Evolutionary conservation across 805 yeast species (phyloP).

Genomic region (Candida tibetensis): DNA sequence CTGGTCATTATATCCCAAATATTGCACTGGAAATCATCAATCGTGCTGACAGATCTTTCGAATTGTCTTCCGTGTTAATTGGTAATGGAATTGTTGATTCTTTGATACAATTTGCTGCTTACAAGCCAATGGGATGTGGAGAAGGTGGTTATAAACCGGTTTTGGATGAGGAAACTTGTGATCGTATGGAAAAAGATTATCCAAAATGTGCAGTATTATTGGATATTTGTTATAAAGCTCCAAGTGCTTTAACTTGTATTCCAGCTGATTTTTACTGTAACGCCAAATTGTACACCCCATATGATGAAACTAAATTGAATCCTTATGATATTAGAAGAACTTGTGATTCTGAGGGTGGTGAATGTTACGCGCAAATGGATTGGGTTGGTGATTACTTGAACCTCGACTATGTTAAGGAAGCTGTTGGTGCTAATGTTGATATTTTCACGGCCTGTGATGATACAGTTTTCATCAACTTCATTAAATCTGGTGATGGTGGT

Average conservation of each 20-base stretch:
- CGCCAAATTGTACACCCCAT: conserved; percentile 26
- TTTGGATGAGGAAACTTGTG: conserved; percentile 30
- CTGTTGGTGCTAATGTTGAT: conserved; percentile 56
- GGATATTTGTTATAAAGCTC: conserved; percentile 30
- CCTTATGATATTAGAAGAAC: conserved; percentile 60
- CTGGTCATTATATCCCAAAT: conserved; percentile 26
- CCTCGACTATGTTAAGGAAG: conserved; percentile 49
- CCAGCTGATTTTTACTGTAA: conserved; percentile 39
- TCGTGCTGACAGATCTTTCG: conserved; percentile 23
- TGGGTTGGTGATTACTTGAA: conserved; percentile 53
- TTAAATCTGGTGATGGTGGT: conserved; percentile 63
- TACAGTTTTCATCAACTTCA: conserved; percentile 48
- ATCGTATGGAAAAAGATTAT: conserved; percentile 31
- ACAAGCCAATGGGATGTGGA: conserved; percentile 47
- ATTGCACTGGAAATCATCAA: conserved; percentile 21
- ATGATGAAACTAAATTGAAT: conserved; percentile 51
- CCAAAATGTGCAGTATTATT: conserved; percentile 34
- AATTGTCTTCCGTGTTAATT: conserved; percentile 38
- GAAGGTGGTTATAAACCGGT: conserved; percentile 44
- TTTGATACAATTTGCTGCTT: conserved; percentile 36
- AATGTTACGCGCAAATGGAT: conserved; percentile 52
- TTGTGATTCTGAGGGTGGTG: conserved; percentile 48
- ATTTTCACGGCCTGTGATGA: conserved; percentile 47
- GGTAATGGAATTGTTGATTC: conserved; percentile 48
- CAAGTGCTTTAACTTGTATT: conserved; percentile 36